Base-by-base conservation (phyloP, 2,329 filamentous ascomycete genomes). In the Aspergillus floridensis region DNA sequence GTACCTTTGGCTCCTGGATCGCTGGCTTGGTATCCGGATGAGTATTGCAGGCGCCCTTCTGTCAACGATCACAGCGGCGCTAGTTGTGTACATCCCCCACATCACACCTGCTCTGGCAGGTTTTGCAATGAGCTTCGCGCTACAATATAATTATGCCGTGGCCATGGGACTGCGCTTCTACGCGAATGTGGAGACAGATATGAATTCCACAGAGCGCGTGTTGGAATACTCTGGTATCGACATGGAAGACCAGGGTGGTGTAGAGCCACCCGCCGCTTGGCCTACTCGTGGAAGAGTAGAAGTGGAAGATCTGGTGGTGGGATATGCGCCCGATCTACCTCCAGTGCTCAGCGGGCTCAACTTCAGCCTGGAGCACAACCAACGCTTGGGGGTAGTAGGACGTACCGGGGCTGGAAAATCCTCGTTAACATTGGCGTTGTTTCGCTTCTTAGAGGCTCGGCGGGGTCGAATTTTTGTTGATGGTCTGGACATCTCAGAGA, bases 11-110 rank as follows among this genome's bases (percentile, higher is more conserved):
- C 80, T 89, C 2, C 88, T 91, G 72, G 91, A 91, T 70, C 82
- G 89, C 35, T 93, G 90, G 90, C 84, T 93, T 77, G 85, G 86
- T 41, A 86, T 89, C 76, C 84, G 89, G 5, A 88, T 92, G 84
- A 81, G 84, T n/a, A 73, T 89, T n/a, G 80, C 92, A 1, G 90
- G 90, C 2, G 86, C 86, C 1, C 66, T 88, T 8, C 93, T 93
- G 71, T 83, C 88, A 2, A 83, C 84, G 0, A 77, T 87, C 24
- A 87, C 91, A 5, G 86, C 88, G 0, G 77, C 83, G 1, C 77
- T 92, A 22, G 85, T 92, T 44, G 81, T 92, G 19, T 72, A 84
- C 2, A 82, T 84, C 2, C 82, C 83, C 0, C 77, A 76, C 2
- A 89, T 92, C 66, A 84, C 89, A 63, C 85, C 90, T 0, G 82